phyloP scores from a whole-genome alignment of 495 filamentous ascomycete species.

The Neurospora sp. region DNA sequence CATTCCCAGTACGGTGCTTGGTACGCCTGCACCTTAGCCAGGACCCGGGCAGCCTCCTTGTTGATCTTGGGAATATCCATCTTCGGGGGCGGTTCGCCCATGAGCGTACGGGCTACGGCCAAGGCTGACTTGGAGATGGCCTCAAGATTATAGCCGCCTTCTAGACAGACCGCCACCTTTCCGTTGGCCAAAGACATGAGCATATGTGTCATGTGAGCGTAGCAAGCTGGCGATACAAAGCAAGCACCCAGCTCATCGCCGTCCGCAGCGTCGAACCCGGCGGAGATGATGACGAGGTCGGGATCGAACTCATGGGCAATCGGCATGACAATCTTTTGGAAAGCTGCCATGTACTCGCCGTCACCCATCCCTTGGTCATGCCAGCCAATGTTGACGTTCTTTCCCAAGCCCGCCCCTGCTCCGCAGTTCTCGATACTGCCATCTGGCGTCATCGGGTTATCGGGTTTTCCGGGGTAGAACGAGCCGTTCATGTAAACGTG shows the following conservation, averaged over 20 bases:
- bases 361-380: conserved; percentile 86
- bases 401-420: conserved; percentile 61
- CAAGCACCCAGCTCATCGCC: conserved; percentile 90
- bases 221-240: conserved; percentile 80
- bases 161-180: conserved; percentile 83
- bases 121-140: conserved; percentile 89
- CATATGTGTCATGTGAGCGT: conserved; percentile 99
- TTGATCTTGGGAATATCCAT: conserved; percentile 39
- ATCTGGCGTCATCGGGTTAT: conserved; percentile 43
- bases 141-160: conserved; percentile 89
- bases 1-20: conserved; percentile 53
- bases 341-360: conserved; percentile 91
- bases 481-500: conserved; percentile 73
- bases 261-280: conserved; percentile 91
- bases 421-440: conserved; percentile 74
- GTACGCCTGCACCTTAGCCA: conserved; percentile 40
- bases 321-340: conserved; percentile 95
- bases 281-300: conserved; percentile 90
- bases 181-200: conserved; percentile 90
- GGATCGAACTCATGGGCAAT: conserved; percentile 88
- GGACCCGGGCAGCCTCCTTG: conserved; percentile 36
- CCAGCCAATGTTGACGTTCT: conserved; percentile 96
- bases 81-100: conserved; percentile 85
- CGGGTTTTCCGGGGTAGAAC: conserved; percentile 76
- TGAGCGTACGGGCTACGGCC: conserved; percentile 82